Evolutionary conservation across 257 asterid species (phyloP).

Genomic region (Anisodus acutangulus): DNA sequence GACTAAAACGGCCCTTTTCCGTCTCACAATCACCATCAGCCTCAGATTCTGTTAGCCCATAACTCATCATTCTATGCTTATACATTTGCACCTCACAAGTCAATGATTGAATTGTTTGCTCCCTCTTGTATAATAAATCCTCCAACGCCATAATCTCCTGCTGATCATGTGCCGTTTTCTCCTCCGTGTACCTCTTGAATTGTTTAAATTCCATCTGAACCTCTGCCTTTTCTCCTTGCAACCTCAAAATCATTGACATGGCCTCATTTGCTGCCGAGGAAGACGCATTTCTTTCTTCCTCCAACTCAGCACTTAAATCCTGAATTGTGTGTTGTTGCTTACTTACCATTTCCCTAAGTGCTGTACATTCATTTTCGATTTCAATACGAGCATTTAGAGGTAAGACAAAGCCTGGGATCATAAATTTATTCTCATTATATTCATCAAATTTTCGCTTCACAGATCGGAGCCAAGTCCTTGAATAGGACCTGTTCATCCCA

Average conservation of each 20-base stretch:
- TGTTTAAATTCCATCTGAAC: conserved; percentile 91
- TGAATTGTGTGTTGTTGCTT: conserved; percentile 78
- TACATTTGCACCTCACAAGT: conserved; percentile 83
- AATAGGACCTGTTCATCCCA: conserved; percentile 51
- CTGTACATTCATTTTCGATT: conserved; percentile 77
- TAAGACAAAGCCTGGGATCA: conserved; percentile 52
- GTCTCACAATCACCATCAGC: conserved; percentile 56
- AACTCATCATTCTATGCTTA: conserved; percentile 92
- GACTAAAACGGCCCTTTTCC: conserved; percentile 42
- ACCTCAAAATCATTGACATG: conserved; percentile 92
- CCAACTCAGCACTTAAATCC: conserved; percentile 77
- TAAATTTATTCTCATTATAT: conserved; percentile 47
- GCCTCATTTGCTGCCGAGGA: conserved; percentile 97
- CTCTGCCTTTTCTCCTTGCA: conserved; percentile 98
- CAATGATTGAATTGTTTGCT: conserved; percentile 74
- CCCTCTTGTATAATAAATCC: conserved; percentile 93
- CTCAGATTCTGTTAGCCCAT: conserved; percentile 83
- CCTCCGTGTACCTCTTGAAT: conserved; percentile 87
- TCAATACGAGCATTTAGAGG: conserved; percentile 85
- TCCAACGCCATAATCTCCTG: conserved; percentile 72
- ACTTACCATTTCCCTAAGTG: conserved; percentile 77
- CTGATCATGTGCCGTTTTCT: conserved; percentile 90
- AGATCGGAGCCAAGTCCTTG: conserved; percentile 65
- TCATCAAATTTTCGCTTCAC: conserved; percentile 74
- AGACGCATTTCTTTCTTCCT: conserved; percentile 94